Percentiles rank a stretch among this genome's conserved stretches.
Evolutionary conservation across 306 rosid genomes (phyloP).

Genomic region (Hylodesmum podocarpum): DNA sequence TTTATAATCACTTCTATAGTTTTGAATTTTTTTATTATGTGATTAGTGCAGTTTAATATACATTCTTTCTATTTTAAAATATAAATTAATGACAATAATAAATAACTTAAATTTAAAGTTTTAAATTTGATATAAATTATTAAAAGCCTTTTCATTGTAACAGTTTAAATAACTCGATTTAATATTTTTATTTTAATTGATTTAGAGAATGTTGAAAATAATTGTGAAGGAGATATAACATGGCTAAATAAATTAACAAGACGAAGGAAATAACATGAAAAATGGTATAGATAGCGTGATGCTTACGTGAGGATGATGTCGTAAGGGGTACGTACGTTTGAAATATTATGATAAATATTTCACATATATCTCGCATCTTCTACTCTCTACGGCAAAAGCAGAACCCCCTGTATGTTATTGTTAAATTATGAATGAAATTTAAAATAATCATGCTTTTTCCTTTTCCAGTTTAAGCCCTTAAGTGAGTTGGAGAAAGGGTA

Average conservation of each 20-base stretch:
- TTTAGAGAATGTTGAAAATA: not conserved
- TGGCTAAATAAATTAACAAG: not conserved
- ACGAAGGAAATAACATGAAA: not conserved
- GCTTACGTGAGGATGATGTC: conserved; percentile 56
- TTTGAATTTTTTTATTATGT: not conserved
- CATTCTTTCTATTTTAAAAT: not conserved
- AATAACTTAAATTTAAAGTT: not conserved
- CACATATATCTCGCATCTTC: conserved; percentile 15
- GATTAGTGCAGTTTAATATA: not conserved
- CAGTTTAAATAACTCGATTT: too few relatives aligned
- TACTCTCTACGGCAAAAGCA: conserved; percentile 6
- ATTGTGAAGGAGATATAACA: not conserved
- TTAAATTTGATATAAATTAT: not conserved
- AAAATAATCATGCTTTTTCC: conserved; percentile 16
- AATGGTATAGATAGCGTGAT: conserved; percentile 46
- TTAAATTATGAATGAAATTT: not conserved
- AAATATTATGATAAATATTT: not conserved
- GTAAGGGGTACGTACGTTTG: conserved; percentile 27
- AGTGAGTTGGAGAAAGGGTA: conserved; percentile 38
- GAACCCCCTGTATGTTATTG: conserved; percentile 7
- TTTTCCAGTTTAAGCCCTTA: conserved; percentile 19
- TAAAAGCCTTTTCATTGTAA: not conserved
- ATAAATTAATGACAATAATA: not conserved
- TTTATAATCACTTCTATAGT: not conserved
- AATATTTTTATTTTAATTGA: not conserved